phyloP scores from a whole-genome alignment of 2,329 filamentous ascomycete genomes.

The Hypoxylon sp. region DNA sequence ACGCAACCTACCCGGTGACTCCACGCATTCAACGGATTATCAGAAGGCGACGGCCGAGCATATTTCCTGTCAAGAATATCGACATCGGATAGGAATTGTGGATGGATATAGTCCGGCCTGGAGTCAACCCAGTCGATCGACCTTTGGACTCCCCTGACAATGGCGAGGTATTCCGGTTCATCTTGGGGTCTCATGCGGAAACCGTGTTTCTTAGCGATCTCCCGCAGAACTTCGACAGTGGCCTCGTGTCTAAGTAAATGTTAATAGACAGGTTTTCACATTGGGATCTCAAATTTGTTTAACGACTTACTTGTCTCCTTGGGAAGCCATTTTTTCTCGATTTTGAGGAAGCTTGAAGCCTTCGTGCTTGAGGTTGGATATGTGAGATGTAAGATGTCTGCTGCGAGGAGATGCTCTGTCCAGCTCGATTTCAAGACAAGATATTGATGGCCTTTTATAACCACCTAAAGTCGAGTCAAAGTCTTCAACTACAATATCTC shows the following conservation, averaged over 20 bases:
- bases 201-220: constrained; percentile 18
- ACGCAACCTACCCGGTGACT: constrained; percentile 47
- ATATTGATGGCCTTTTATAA: too few species aligned
- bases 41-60: constrained; percentile 26
- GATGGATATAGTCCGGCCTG: constrained; percentile 50
- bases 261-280: not conserved
- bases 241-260: not conserved
- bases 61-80: constrained; percentile 25
- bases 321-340: constrained; percentile 4
- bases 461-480: too few species aligned
- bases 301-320: constrained; percentile 11
- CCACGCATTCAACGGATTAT: constrained; percentile 56
- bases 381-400: not conserved
- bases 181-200: constrained; percentile 24
- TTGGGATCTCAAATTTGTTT: not conserved
- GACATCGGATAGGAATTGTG: constrained; percentile 7
- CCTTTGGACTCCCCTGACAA: constrained; percentile 11
- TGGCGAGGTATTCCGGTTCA: constrained; percentile 20
- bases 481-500: not conserved
- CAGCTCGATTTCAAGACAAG: too few species aligned
- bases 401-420: too few species aligned
- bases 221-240: constrained; percentile 20
- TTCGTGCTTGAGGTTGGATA: not conserved
- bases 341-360: not conserved
- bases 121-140: constrained; percentile 39